These are phyloP conservation scores for Effrenium voratum DNA, from an alignment of 73 alveolate genomes.

Conservation along the genomic window DNA sequence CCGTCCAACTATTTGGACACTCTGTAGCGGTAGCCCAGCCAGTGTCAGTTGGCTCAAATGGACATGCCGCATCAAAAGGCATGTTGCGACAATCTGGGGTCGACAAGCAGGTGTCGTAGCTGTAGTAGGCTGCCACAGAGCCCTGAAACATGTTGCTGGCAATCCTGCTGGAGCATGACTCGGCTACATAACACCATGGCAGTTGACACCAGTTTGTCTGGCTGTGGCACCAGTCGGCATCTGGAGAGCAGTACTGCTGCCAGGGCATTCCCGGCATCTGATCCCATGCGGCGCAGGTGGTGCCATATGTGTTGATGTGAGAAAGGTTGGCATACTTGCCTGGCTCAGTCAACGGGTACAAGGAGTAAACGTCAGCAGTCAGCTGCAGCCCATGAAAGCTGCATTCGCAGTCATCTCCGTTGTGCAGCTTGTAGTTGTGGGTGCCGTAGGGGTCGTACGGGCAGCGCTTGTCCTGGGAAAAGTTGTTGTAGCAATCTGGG, in stretches of 20 bases:
- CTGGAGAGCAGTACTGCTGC: slow-evolving; percentile 11
- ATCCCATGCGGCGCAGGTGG: slow-evolving; percentile 21
- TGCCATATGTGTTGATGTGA: not conserved
- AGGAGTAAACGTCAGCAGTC: not conserved
- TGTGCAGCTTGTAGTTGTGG: not conserved
- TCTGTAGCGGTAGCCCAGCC: not conserved
- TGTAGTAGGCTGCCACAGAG: not conserved
- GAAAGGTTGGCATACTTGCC: not conserved
- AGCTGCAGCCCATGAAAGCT: not conserved
- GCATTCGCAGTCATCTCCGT: not conserved
- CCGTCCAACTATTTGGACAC: slow-evolving; percentile 6
- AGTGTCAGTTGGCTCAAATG: not conserved
- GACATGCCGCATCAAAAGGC: slow-evolving; percentile 10
- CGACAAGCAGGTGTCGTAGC: slow-evolving; percentile 29
- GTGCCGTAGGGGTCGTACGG: slow-evolving; percentile 24
- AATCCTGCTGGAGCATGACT: not conserved
- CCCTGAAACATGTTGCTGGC: slow-evolving; percentile 5
- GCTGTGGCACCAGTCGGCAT: slow-evolving; percentile 37
- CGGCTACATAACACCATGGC: slow-evolving; percentile 44
- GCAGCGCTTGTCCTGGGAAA: not conserved
- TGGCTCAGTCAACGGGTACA: not conserved
- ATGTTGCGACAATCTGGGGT: slow-evolving; percentile 2
- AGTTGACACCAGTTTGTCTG: slow-evolving; percentile 41
- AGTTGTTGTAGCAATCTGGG: slow-evolving; percentile 14
- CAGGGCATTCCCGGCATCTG: slow-evolving; percentile 24